Evolutionary conservation across 306 rosid species (phyloP), one percentile per base, ranked within the genome.

Genomic region (Trifolium subterraneum): DNA sequence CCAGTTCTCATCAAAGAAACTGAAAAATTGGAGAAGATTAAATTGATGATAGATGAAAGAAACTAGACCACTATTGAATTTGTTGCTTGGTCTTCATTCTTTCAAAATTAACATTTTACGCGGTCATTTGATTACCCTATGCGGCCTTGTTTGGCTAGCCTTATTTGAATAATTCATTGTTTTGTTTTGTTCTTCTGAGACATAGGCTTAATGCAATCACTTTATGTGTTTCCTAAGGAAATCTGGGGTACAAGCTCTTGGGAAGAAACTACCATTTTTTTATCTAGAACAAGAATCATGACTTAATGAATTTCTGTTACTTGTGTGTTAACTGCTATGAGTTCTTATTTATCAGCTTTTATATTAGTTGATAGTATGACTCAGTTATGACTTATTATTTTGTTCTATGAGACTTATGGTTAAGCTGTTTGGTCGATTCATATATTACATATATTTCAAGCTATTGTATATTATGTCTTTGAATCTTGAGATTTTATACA

Each of bases 161-260:
- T 29, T 29, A 29, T 29, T 29, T 29, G 33, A 29, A 29, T 29
- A 29, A 4, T 12, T 68, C 58, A 15, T 65, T 68, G 41, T 42
- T 23, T 41, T 45, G 58, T 27, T 15, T 27, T 47, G 73, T 68
- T 68, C 60, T 25, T 47, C 29, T 10, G 60, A 48, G 31, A 68
- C 11, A 68, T 11, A 42, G 22, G 58, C 23, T 29, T 29, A 29
- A 29, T 29, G 33, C 33, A 29, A 29, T 29, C 33, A 29, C 33
- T 29, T 29, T 29, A 29, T 29, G 33, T 29, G 33, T 29, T 29
- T 29, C 33, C 33, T 29, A 29, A 29, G 33, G 33, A 29, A 29
- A 29, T 29, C 6, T 29, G 7, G 33, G 33, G 33, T 4, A 29
- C 33, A 29, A 29, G 33, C 33, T 29, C 33, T 4, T 4, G 33